A percentile compares a stretch with the other conserved stretches of the same genome.
phyloP scores from a whole-genome alignment of 164 flowering plant species.

The Vitis amurensis region DNA sequence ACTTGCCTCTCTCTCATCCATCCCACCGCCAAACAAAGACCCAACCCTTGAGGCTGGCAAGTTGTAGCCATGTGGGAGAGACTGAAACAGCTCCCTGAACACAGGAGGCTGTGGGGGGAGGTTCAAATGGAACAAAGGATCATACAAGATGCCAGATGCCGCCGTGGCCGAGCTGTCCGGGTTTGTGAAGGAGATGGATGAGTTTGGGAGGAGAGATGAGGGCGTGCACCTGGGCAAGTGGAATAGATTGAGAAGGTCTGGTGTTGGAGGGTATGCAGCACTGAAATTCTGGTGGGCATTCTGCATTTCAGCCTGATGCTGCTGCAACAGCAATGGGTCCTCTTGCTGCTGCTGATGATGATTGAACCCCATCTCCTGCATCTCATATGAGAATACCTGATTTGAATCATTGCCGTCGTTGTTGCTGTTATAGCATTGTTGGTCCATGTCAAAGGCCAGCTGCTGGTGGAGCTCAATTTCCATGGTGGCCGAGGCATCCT shows the following conservation, averaged over 20 bases:
- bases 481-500: slow-evolving; percentile 24
- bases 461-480: slow-evolving; percentile 34
- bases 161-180: slow-evolving; percentile 24
- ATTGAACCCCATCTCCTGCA: slow-evolving; percentile 21
- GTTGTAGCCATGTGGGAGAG: slow-evolving; percentile 53
- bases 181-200: slow-evolving; percentile 42
- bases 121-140: slow-evolving; percentile 64
- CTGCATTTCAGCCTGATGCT: background rate
- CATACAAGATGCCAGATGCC: slow-evolving; percentile 39
- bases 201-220: slow-evolving; percentile 36
- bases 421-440: slow-evolving; percentile 13
- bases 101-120: slow-evolving; percentile 76
- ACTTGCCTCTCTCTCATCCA: slow-evolving; percentile 47
- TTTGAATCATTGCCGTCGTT: slow-evolving; percentile 15
- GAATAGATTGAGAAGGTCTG: slow-evolving; percentile 56
- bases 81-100: slow-evolving; percentile 59
- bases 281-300: slow-evolving; percentile 26
- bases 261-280: slow-evolving; percentile 27
- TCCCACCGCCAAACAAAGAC: slow-evolving; percentile 42
- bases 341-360: slow-evolving; percentile 17
- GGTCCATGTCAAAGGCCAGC: slow-evolving; percentile 23
- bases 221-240: slow-evolving; percentile 48
- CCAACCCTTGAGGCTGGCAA: slow-evolving; percentile 29
- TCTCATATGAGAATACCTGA: slow-evolving; percentile 12
- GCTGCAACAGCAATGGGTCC: too few species aligned